phyloP scores from a whole-genome alignment of 2,329 filamentous ascomycete species.

The Aspergillus fischeri region DNA sequence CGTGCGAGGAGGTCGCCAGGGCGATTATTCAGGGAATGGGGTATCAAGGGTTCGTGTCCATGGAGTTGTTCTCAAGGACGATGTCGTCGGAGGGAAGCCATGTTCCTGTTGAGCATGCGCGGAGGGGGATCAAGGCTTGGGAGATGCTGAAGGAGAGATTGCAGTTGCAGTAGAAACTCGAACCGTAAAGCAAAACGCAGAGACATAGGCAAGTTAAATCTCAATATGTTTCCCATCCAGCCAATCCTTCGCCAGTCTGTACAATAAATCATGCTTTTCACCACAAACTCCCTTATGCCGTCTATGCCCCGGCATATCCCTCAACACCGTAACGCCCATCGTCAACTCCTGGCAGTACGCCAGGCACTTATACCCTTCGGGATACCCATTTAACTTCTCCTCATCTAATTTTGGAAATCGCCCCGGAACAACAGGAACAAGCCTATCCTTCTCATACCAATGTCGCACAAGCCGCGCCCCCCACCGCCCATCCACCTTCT shows the following conservation, averaged over 20 bases:
- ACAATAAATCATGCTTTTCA: constrained; percentile 45
- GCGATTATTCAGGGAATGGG: constrained; percentile 60
- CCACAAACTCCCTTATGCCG: constrained; percentile 34
- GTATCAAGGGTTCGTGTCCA: constrained; percentile 64
- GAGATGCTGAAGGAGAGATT: constrained; percentile 33
- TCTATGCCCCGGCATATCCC: constrained; percentile 45
- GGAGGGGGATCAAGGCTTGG: constrained; percentile 49
- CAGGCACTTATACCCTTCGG: constrained; percentile 44
- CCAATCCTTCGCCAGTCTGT: constrained; percentile 43
- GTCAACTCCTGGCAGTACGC: constrained; percentile 43
- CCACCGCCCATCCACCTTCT: constrained; percentile 41
- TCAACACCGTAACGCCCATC: constrained; percentile 43
- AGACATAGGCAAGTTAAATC: too few species aligned
- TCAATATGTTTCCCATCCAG: constrained; percentile 37
- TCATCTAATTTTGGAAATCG: constrained; percentile 42
- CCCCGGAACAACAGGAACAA: constrained; percentile 43
- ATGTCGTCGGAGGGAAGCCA: constrained; percentile 49
- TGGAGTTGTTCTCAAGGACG: constrained; percentile 64
- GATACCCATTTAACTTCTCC: constrained; percentile 38
- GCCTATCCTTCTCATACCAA: constrained; percentile 53
- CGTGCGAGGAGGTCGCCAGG: constrained; percentile 55
- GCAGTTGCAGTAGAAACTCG: neutral
- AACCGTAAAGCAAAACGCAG: too few species aligned
- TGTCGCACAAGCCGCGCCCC: constrained; percentile 44
- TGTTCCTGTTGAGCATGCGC: constrained; percentile 54